Conservation (phyloP, 352 stramenopile species). For the Pythium guiyangense region DNA sequence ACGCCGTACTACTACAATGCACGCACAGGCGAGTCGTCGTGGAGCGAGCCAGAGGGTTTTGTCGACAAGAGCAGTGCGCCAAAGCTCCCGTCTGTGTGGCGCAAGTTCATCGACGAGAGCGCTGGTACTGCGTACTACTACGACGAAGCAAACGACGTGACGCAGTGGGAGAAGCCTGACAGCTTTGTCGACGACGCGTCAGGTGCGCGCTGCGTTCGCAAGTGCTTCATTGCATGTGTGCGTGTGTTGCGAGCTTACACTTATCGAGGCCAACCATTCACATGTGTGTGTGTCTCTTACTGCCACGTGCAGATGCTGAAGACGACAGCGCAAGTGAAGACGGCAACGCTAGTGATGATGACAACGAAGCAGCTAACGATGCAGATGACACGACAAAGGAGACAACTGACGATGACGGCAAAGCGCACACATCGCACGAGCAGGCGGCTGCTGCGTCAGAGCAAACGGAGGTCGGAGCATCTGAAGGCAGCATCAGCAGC, state of each 20-base stretch:
- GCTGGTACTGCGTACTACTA: constrained; percentile 64
- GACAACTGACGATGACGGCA: too few relatives aligned
- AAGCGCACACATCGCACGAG: too few relatives aligned
- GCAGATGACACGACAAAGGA: too few relatives aligned
- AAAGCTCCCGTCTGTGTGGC: constrained; percentile 42
- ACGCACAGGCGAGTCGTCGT: constrained; percentile 64
- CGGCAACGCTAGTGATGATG: constrained; percentile 7
- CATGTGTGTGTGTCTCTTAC: not conserved
- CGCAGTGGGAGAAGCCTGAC: constrained; percentile 72
- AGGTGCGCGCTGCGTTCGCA: constrained; percentile 10
- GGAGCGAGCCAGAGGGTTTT: constrained; percentile 50
- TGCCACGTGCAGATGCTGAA: constrained; percentile 2
- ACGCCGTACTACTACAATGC: constrained; percentile 77
- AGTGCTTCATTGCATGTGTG: too few relatives aligned
- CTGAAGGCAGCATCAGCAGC: too few relatives aligned
- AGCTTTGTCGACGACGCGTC: constrained; percentile 23
- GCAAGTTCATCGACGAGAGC: constrained; percentile 57
- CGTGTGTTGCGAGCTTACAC: too few relatives aligned
- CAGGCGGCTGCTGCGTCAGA: too few relatives aligned
- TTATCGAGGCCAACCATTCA: not conserved
- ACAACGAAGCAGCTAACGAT: constrained; percentile 10
- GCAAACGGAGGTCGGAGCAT: too few relatives aligned
- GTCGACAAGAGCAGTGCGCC: constrained; percentile 5
- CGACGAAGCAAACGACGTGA: constrained; percentile 63
- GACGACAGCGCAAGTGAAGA: constrained; percentile 6